Evolutionary conservation across 75 land plant genomes (phyloP).

Genomic region (Selaginella tamariscina): DNA sequence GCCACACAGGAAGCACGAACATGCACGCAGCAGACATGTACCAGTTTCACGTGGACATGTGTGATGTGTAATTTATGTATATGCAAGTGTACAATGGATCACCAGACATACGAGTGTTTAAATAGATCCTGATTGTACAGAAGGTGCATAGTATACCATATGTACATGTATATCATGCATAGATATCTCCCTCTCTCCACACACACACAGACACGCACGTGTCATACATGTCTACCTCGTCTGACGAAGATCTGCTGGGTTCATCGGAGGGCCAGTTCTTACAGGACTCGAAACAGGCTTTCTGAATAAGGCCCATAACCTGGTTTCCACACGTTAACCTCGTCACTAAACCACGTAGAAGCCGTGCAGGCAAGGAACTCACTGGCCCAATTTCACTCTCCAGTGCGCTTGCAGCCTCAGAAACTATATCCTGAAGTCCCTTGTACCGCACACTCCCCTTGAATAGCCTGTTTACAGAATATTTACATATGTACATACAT

Average conservation of each 20-base stretch:
- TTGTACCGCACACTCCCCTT: slow-evolving; percentile 55
- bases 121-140: too few relatives aligned
- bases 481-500: too few relatives aligned
- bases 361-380: slow-evolving; percentile 45
- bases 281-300: slow-evolving; percentile 46
- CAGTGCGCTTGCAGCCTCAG: slow-evolving; percentile 42
- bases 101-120: too few relatives aligned
- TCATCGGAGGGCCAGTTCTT: slow-evolving; percentile 25
- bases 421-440: slow-evolving; percentile 44
- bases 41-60: too few relatives aligned
- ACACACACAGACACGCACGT: neutral
- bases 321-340: slow-evolving; percentile 51
- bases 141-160: neutral
- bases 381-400: slow-evolving; percentile 73
- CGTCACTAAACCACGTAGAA: slow-evolving; percentile 69
- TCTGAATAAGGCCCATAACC: slow-evolving; percentile 43
- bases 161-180: neutral
- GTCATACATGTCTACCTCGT: neutral
- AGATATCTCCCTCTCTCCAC: too few relatives aligned
- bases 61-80: too few relatives aligned
- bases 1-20: slow-evolving; percentile 39
- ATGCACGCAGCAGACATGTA: slow-evolving; percentile 25
- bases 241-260: neutral
- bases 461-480: too few relatives aligned
- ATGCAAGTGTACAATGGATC: too few relatives aligned